Evolutionary conservation across 768 basidiomycete genomes (phyloP).

Genomic region (Phylloporus rhodoxanthus): DNA sequence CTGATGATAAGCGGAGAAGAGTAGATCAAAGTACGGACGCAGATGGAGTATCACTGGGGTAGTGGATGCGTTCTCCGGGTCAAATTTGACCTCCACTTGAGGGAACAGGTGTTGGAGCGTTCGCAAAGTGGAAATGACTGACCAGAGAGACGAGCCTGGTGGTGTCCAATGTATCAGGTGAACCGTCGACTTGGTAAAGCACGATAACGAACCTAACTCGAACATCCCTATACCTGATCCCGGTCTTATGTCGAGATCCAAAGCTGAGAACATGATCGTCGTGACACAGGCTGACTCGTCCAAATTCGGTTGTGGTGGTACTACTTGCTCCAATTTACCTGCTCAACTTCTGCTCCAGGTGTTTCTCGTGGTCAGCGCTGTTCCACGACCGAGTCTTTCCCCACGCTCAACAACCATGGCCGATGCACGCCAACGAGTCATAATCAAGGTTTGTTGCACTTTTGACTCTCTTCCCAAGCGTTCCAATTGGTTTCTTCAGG

Average conservation of each 20-base stretch:
- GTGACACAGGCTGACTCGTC: slow-evolving; percentile 1
- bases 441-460: slow-evolving; percentile 37
- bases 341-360: not conserved
- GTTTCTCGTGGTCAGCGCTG: not conserved
- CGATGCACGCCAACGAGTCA: slow-evolving; percentile 34
- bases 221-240: slow-evolving; percentile 74
- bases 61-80: slow-evolving; percentile 60
- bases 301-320: slow-evolving; percentile 8
- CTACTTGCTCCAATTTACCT: not conserved
- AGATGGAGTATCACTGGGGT: slow-evolving; percentile 75
- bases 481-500: slow-evolving; percentile 36
- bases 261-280: slow-evolving; percentile 51
- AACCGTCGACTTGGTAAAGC: not conserved
- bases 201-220: slow-evolving; percentile 50
- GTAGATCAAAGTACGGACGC: slow-evolving; percentile 76
- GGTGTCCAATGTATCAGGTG: slow-evolving; percentile 1
- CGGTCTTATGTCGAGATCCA: slow-evolving; percentile 73
- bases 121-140: slow-evolving; percentile 62
- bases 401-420: slow-evolving; percentile 26
- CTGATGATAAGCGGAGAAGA: slow-evolving; percentile 76
- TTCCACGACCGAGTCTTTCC: not conserved
- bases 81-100: slow-evolving; percentile 79
- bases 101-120: slow-evolving; percentile 65
- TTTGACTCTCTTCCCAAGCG: not conserved
- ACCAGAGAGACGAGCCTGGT: slow-evolving; percentile 74